Conservation (phyloP, 352 stramenopile species). For the Globisporangium parvum region DNA sequence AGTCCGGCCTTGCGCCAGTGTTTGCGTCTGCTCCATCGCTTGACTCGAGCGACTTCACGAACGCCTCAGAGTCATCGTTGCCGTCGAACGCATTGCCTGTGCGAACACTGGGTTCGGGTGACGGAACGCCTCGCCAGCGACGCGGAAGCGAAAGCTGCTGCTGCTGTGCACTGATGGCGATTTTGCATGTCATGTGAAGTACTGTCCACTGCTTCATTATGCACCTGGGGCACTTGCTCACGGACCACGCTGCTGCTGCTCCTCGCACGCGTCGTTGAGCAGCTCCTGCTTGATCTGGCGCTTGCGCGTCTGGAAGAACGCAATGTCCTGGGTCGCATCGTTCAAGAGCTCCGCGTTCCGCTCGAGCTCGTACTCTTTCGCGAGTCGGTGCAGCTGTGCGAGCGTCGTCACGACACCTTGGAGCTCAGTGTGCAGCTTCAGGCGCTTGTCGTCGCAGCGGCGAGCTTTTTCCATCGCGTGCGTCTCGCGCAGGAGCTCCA, state of each 20-base stretch:
- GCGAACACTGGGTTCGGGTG: constrained; percentile 44
- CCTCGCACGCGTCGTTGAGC: constrained; percentile 9
- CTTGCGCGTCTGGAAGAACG: constrained; percentile 37
- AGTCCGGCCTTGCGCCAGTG: too few species aligned
- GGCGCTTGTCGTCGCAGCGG: constrained; percentile 16
- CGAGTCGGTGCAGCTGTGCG: constrained; percentile 28
- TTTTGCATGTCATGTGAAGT: too few species aligned
- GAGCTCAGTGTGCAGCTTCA: constrained; percentile 33
- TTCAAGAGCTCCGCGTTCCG: constrained; percentile 15
- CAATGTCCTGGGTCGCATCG: constrained; percentile 36
- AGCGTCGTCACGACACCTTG: constrained; percentile 31
- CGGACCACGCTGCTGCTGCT: background rate
- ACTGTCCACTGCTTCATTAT: background rate
- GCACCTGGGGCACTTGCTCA: background rate
- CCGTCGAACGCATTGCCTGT: constrained; percentile 36
- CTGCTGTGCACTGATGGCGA: constrained; percentile 1
- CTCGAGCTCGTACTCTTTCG: constrained; percentile 26
- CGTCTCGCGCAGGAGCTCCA: constrained; percentile 23
- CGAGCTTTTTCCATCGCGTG: constrained; percentile 5
- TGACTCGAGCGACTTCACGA: constrained; percentile 28
- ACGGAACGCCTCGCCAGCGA: constrained; percentile 47
- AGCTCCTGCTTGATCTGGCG: constrained; percentile 26
- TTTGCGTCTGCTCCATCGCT: too few species aligned
- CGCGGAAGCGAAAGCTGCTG: constrained; percentile 34
- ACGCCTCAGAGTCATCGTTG: constrained; percentile 42